phyloP scores from a whole-genome alignment of 192 early-diverging fungal species.

The Umbelopsis sp. region DNA sequence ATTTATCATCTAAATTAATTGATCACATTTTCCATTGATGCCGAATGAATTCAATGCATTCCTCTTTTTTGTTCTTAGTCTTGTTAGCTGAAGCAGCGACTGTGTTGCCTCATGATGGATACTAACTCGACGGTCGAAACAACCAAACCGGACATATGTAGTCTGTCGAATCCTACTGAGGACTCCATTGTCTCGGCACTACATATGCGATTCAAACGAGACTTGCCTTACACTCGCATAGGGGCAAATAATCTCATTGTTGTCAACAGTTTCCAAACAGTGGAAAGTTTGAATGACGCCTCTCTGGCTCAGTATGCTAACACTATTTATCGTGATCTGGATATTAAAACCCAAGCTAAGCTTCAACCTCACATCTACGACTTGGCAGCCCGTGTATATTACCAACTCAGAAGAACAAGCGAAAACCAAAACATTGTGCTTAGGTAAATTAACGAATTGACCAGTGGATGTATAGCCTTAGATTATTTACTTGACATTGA shows the following conservation, averaged over 20 bases:
- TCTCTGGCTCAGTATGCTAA: constrained; percentile 56
- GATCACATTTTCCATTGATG: no score
- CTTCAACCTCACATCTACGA: constrained; percentile 66
- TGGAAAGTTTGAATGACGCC: constrained; percentile 45
- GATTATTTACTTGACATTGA: not conserved
- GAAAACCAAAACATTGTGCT: constrained; percentile 70
- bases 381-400: constrained; percentile 69
- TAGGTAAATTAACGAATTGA: constrained; percentile 40
- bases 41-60: not conserved
- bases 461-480: no score
- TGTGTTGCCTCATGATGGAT: not conserved
- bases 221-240: constrained; percentile 54
- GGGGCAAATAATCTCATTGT: constrained; percentile 48
- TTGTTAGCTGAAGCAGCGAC: not conserved
- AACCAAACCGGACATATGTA: not conserved
- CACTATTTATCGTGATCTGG: constrained; percentile 49
- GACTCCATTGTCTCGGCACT: constrained; percentile 48
- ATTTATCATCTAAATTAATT: no score
- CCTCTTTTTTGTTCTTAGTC: not conserved
- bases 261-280: constrained; percentile 49
- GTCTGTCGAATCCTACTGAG: constrained; percentile 28
- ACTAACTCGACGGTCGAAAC: not conserved
- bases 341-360: not conserved
- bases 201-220: constrained; percentile 47
- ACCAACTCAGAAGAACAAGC: constrained; percentile 64